Percentiles rank a stretch among this genome's conserved stretches.
These are phyloP conservation scores for Sporothrix variecibatus DNA, from an alignment of 2,329 filamentous ascomycete species.

Conservation along the genomic window DNA sequence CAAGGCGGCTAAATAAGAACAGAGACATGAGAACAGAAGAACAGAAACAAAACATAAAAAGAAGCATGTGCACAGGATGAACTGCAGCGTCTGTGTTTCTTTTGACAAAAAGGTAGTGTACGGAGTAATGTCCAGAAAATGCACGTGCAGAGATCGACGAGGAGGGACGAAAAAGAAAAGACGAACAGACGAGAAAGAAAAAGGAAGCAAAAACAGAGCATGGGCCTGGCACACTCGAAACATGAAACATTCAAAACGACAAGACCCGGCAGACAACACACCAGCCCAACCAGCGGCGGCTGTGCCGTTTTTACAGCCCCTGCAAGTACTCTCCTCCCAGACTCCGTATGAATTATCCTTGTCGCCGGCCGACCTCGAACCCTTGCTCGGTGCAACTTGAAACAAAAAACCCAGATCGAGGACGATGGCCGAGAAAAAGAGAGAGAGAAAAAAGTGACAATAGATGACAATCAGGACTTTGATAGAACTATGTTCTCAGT, in stretches of 20 bases:
- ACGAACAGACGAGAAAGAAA: not conserved
- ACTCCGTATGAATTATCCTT: not conserved
- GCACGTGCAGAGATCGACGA: conserved; percentile 8
- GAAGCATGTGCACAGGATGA: conserved; percentile 9
- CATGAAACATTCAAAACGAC: conserved; percentile 8
- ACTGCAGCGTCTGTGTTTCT: not conserved
- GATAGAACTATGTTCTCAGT: not conserved
- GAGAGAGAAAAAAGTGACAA: not conserved
- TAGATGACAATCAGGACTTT: not conserved
- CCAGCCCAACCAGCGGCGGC: not conserved
- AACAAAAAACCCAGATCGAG: not conserved
- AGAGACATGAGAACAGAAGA: not conserved
- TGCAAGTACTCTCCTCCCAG: not conserved
- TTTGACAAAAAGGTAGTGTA: not conserved
- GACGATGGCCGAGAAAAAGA: not conserved
- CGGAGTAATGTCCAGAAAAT: not conserved
- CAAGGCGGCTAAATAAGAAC: conserved; percentile 12
- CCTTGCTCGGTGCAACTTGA: conserved; percentile 8
- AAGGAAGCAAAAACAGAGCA: not conserved
- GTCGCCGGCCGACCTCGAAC: not conserved
- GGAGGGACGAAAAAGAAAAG: not conserved
- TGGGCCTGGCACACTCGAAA: conserved; percentile 2
- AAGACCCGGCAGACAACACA: not conserved
- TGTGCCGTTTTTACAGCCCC: not conserved
- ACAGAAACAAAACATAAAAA: not conserved